These are phyloP conservation scores for Tolypocladium amazonense DNA, from an alignment of 2,329 filamentous ascomycete genomes.

Conservation along the genomic window DNA sequence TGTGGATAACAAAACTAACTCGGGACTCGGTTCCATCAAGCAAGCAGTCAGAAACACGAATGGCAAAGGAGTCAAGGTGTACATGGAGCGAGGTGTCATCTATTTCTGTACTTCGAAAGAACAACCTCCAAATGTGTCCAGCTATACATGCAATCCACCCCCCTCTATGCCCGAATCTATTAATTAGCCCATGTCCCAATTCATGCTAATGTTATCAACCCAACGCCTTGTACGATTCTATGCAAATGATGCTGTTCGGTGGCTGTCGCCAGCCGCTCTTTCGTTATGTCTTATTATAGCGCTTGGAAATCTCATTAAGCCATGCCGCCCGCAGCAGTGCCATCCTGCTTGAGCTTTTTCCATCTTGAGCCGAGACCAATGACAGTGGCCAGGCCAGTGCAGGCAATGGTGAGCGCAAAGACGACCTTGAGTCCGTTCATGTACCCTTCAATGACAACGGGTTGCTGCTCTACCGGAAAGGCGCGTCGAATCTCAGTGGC, in stretches of 20 bases:
- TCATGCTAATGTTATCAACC: background rate
- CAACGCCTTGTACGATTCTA: background rate
- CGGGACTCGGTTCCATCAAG: background rate
- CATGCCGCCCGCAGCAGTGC: constrained; percentile 15
- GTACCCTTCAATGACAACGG: constrained; percentile 48
- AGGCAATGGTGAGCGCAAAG: constrained; percentile 45
- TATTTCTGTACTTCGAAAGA: background rate
- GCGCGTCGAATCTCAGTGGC: constrained; percentile 44
- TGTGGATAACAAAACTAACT: too few relatives aligned
- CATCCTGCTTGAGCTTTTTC: constrained; percentile 24
- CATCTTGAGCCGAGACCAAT: constrained; percentile 24
- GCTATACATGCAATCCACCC: background rate
- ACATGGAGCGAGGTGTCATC: background rate
- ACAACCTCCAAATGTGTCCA: background rate
- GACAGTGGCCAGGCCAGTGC: constrained; percentile 28
- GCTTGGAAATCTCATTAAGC: constrained; percentile 10
- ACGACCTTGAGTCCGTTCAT: constrained; percentile 53
- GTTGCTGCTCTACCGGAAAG: constrained; percentile 37
- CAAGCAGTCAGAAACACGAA: background rate
- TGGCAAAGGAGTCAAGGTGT: background rate
- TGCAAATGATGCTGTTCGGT: background rate
- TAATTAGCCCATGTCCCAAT: background rate
- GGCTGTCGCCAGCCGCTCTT: background rate
- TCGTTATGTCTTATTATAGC: background rate
- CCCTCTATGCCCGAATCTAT: background rate